Evolutionary conservation across 306 rosid species (phyloP).

Genomic region (Lotus japonicus): DNA sequence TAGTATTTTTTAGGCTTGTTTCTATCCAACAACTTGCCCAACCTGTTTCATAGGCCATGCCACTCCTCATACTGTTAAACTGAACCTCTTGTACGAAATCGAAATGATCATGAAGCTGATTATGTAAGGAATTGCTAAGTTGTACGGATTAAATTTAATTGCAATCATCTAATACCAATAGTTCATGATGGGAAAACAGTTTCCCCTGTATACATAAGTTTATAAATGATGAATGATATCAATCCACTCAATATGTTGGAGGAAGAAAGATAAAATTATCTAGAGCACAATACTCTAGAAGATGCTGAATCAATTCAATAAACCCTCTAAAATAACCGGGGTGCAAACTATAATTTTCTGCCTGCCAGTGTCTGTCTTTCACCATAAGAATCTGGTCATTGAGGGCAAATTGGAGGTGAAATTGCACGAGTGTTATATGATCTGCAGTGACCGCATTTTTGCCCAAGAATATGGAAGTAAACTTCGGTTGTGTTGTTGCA

Average conservation of each 20-base stretch:
- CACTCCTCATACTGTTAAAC: no score
- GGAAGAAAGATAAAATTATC: conserved; percentile 22
- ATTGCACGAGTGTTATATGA: conserved; percentile 78
- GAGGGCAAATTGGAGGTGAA: conserved; percentile 83
- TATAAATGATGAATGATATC: conserved; percentile 17
- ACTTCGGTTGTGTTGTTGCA: conserved; percentile 88
- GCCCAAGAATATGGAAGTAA: conserved; percentile 76
- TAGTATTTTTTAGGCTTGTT: no score
- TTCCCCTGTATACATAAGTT: conserved; percentile 13
- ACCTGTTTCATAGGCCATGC: no score
- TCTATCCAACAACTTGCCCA: no score
- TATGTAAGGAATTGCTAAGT: no score
- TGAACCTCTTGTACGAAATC: no score
- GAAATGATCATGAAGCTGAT: no score
- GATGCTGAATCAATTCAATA: conserved; percentile 18
- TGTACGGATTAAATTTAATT: no score
- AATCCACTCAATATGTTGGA: conserved; percentile 17
- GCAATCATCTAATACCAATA: not conserved
- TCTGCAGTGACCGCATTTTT: conserved; percentile 82
- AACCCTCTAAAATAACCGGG: not conserved
- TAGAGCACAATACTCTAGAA: conserved; percentile 15
- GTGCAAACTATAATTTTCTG: conserved; percentile 11
- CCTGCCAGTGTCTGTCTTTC: not conserved
- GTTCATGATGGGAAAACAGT: conserved; percentile 9
- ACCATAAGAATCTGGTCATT: conserved; percentile 35